phyloP scores from a whole-genome alignment of 1,284 basidiomycete species.

The Apiotrichum gracile region DNA sequence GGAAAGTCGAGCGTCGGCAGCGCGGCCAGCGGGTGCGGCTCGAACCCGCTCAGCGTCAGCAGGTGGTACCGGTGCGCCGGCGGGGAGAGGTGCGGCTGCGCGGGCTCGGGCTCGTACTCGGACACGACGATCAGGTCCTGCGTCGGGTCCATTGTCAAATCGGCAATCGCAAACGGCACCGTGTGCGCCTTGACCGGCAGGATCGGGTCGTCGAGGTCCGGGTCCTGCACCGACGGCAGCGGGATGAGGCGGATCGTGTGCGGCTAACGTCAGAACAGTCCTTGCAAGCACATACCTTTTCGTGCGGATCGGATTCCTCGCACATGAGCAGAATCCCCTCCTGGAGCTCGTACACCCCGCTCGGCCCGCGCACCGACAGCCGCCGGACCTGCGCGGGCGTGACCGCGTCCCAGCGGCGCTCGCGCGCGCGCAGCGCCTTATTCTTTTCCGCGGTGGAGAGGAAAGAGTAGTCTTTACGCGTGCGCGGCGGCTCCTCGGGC shows the following conservation, averaged over 20 bases:
- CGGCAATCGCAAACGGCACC: constrained; percentile 37
- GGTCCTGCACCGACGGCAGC: constrained; percentile 35
- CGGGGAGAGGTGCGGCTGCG: not conserved
- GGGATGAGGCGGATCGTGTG: constrained; percentile 36
- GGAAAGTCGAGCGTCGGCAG: constrained; percentile 36
- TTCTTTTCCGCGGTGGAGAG: constrained; percentile 27
- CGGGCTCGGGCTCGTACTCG: not conserved
- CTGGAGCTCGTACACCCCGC: constrained; percentile 46
- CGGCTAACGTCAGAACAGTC: constrained; percentile 18
- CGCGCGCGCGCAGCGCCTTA: constrained; percentile 19
- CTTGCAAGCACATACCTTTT: not conserved
- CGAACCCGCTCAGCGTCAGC: constrained; percentile 35
- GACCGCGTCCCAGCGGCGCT: constrained; percentile 32
- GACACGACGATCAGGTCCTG: constrained; percentile 44
- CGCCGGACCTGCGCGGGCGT: constrained; percentile 15
- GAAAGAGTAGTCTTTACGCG: constrained; percentile 5
- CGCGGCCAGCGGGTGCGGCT: constrained; percentile 40
- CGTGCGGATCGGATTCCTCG: constrained; percentile 9
- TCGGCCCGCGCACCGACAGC: constrained; percentile 29
- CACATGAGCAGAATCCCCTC: constrained; percentile 46
- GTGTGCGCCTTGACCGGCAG: constrained; percentile 18
- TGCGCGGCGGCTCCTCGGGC: constrained; percentile 10
- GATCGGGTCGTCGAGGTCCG: constrained; percentile 27
- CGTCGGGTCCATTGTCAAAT: constrained; percentile 46
- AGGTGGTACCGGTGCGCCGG: constrained; percentile 42